phyloP scores from a whole-genome alignment of 2,329 filamentous ascomycete species.

The Furcasterigmium sp. region DNA sequence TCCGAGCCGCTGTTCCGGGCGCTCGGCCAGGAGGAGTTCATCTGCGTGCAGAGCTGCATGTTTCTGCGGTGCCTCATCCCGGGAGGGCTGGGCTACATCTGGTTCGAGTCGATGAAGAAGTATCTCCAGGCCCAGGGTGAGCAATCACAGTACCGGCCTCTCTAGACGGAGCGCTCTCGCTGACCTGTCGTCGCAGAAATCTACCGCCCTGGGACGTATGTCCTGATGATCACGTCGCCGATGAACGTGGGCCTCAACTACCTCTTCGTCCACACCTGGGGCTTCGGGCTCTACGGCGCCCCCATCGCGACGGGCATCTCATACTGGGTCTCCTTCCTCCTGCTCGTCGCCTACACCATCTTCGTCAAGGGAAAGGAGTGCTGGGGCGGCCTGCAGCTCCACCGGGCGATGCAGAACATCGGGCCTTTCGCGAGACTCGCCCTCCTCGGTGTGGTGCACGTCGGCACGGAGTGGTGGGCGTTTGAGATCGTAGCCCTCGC shows the following conservation, averaged over 20 bases:
- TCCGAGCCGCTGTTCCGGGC: constrained; percentile 69
- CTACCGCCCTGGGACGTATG: constrained; percentile 79
- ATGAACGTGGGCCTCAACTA: constrained; percentile 78
- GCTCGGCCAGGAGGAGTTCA: constrained; percentile 72
- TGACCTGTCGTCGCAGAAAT: constrained; percentile 33
- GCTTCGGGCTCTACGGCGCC: constrained; percentile 70
- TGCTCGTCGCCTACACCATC: constrained; percentile 67
- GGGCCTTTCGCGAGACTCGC: constrained; percentile 70
- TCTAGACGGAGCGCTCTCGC: too few species aligned
- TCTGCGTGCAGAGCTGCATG: constrained; percentile 66
- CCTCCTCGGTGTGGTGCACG: constrained; percentile 71
- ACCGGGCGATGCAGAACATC: constrained; percentile 60
- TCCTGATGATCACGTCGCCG: constrained; percentile 76
- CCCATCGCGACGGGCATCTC: constrained; percentile 78
- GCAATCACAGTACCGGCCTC: neutral
- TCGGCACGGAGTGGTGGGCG: constrained; percentile 92
- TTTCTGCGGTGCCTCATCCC: constrained; percentile 73
- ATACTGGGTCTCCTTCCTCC: constrained; percentile 79
- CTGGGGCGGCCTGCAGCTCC: constrained; percentile 69
- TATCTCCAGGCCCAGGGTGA: constrained; percentile 72
- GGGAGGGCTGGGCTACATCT: constrained; percentile 80
- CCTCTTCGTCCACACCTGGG: constrained; percentile 67
- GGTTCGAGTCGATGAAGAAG: constrained; percentile 82
- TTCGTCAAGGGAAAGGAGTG: constrained; percentile 68
- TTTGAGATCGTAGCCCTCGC: constrained; percentile 86